Evolutionary conservation across 2,329 filamentous ascomycete genomes (phyloP), one percentile per base, ranked within the genome.

Genomic region (Epichloe sibirici): DNA sequence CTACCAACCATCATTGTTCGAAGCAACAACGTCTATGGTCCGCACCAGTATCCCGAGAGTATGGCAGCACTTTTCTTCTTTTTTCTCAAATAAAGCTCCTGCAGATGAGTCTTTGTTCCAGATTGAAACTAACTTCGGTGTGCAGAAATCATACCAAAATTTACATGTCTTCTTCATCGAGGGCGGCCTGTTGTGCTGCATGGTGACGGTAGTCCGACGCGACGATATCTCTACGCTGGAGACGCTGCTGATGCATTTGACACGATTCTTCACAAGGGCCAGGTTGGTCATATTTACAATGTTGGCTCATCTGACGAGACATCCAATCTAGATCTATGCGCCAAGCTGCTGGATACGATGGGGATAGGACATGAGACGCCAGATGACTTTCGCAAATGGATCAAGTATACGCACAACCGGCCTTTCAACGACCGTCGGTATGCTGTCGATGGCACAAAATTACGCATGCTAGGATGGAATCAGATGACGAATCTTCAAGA

Each of bases 21-120:
- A 48, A 85, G 85, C 65, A 91, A 91, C 71, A 91, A 93, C 61
- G 86, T 91, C 34, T 93, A 90, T 62, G 88, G 88, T 0, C 88
- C 88, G 23, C 86, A 90, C 63, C 87, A 91, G 65, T 90, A 85
- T 65, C 86, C 86, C 0, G 86, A 90, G 70, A 90, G 86, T 90
- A 70, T 68, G 84, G 62, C 17, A 12, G 13, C 28, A n/a, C 23
- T 25, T 12, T 13, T 28, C 17, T 48, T 25, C 12, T 21, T 11
- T 11, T 8, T 25, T 34, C 2, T 17, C 15, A 34, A n/a, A 23
- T 17, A 8, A 23, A 17, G 11, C 17, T 21, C 23, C 4, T 13
- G 3, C 42, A 7, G 31, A 31, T 31, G 31, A 31, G 31, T 31
- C 11, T 15, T 13, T 31, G 17, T 12, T 15, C 5, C 6, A 35